A percentile compares a stretch with the other conserved stretches of the same genome.
Evolutionary conservation across 495 filamentous ascomycete genomes (phyloP).

Genomic region (Neurospora sp.): DNA sequence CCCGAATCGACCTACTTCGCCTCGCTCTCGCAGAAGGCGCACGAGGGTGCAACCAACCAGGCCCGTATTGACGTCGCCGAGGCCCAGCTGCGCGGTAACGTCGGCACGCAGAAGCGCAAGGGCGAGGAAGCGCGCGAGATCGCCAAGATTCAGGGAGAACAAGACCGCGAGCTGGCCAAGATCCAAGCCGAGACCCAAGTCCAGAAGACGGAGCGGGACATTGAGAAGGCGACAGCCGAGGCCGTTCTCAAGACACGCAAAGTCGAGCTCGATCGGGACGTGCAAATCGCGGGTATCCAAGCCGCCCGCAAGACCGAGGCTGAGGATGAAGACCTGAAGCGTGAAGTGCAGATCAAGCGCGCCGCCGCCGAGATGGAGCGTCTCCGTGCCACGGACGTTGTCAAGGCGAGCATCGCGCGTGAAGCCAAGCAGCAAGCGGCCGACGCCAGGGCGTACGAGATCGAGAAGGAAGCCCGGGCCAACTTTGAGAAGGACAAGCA

Average conservation of each 20-base stretch:
- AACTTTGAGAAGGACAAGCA: conserved; percentile 47
- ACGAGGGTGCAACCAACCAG: conserved; percentile 75
- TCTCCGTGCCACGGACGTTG: conserved; percentile 63
- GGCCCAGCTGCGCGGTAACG: conserved; percentile 65
- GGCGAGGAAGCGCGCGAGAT: conserved; percentile 71
- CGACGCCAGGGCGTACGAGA: conserved; percentile 52
- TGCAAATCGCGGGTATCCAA: conserved; percentile 60
- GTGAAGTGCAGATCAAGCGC: conserved; percentile 61
- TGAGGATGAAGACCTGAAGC: conserved; percentile 66
- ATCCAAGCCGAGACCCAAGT: conserved; percentile 75
- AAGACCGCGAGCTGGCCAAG: conserved; percentile 71
- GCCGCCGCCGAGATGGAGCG: conserved; percentile 71
- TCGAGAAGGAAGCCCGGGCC: conserved; percentile 47
- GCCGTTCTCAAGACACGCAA: conserved; percentile 59
- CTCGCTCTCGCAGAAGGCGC: conserved; percentile 66
- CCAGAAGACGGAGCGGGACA: conserved; percentile 70
- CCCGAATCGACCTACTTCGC: conserved; percentile 69
- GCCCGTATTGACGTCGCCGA: conserved; percentile 56
- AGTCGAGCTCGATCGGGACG: conserved; percentile 57
- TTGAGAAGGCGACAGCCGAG: conserved; percentile 68
- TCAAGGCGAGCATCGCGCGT: conserved; percentile 60
- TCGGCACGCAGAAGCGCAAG: conserved; percentile 68
- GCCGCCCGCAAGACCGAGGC: conserved; percentile 61
- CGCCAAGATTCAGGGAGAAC: conserved; percentile 69
- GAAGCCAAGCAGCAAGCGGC: conserved; percentile 67